Evolutionary conservation across 768 basidiomycete species (phyloP), one percentile per base, ranked within the genome.

Genomic region (Tulasnella sp.): DNA sequence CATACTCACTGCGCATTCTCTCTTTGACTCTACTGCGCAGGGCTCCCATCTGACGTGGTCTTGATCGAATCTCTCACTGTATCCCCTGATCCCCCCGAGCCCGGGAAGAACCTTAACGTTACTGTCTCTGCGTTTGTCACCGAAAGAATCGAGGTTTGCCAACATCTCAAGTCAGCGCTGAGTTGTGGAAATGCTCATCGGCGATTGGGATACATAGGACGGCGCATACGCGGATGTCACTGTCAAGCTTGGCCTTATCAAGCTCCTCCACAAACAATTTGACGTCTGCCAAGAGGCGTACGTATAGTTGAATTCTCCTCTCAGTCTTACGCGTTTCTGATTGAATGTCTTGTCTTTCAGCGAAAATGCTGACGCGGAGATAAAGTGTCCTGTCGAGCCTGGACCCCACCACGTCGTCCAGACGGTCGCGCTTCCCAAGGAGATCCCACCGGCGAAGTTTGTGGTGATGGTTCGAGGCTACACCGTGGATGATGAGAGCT

Each of bases 231-330:
- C 86, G 7, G 83, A 93, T 64, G 92, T 99, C 3, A 72, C 73
- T 1, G 94, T 99, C 58, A 98, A 97, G 70, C 76, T 98, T n/a
- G 96, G 96, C 24, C 73, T 90, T 27, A 80, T 99, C 68, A 96
- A 90, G 74, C 69, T 98, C n/a, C 73, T 98, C 30, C 71, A 75
- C 46, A 96, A 89, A 74, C 67, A 64, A 17, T 94, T 97, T 64
- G 90, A 97, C 64, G 72, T 97, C 30, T 98, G 94, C 68, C 78
- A 93, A 61, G 93, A 97, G 72, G 92, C 92, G 89, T 96, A 75
- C 66, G 92, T 80, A 19, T 29, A 19, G 53, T 60, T 30, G 25
- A 22, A 50, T 7, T 57, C 31, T 41, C 17, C 46, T 30, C 10
- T 5, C n/a, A 29, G 31, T 25, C 9, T 22, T 46, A 50, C 27